Conservation (phyloP, 1,284 basidiomycete species). For the Cutaneotrichosporon spelunceum region DNA sequence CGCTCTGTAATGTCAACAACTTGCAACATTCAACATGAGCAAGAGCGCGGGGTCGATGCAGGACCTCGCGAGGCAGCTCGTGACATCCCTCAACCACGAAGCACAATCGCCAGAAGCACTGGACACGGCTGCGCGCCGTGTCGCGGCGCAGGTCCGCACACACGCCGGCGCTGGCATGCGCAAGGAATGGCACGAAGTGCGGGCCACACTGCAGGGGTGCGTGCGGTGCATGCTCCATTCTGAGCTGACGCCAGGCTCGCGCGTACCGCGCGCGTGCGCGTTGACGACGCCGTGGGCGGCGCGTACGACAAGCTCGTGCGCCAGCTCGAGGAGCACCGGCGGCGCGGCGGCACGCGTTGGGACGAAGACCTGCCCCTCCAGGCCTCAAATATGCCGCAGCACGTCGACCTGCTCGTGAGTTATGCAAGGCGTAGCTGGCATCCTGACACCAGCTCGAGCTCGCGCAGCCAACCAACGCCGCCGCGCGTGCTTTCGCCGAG, state of each 20-base stretch:
- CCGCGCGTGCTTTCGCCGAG: conserved; percentile 32
- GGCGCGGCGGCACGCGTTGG: conserved; percentile 28
- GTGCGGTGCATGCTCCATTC: not conserved
- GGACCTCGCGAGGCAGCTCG: conserved; percentile 26
- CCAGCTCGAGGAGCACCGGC: conserved; percentile 24
- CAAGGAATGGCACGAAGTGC: conserved; percentile 37
- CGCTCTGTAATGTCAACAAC: conserved; percentile 1
- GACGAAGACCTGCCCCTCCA: conserved; percentile 33
- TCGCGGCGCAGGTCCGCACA: conserved; percentile 22
- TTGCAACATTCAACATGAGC: conserved; percentile 9
- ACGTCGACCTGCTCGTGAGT: conserved; percentile 41
- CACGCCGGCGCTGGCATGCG: conserved; percentile 27
- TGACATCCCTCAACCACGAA: conserved; percentile 17
- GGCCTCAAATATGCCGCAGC: conserved; percentile 39
- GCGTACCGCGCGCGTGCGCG: conserved; percentile 27
- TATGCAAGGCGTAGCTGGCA: not conserved
- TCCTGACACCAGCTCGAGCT: conserved; percentile 35
- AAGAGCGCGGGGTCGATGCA: conserved; percentile 10
- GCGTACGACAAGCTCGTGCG: conserved; percentile 30
- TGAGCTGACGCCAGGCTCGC: conserved; percentile 22
- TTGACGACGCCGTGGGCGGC: conserved; percentile 37
- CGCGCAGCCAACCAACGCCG: conserved; percentile 21
- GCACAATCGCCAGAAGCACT: conserved; percentile 11
- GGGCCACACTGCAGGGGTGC: conserved; percentile 23
- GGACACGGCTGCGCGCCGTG: conserved; percentile 14